Percentiles rank a stretch among this genome's conserved stretches.
phyloP scores from a whole-genome alignment of 306 rosid genomes.

The Cucumis melo region DNA sequence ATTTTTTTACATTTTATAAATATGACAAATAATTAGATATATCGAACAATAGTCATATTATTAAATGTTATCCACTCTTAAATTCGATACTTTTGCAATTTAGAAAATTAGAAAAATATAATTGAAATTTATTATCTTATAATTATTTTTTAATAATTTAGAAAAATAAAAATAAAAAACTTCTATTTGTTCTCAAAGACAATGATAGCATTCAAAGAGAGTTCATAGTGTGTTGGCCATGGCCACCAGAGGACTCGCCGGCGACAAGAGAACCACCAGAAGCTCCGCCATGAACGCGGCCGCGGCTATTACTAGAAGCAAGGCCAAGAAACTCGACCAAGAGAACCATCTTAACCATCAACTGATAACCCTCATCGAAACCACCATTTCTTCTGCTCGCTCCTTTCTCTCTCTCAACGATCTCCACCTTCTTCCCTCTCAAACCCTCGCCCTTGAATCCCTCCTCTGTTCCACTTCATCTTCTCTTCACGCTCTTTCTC shows the following conservation, averaged over 20 bases:
- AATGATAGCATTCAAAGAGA: neutral
- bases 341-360: slow-evolving; percentile 3
- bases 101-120: too few relatives aligned
- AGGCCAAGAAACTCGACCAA: neutral
- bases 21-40: too few relatives aligned
- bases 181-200: neutral
- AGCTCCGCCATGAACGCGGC: neutral
- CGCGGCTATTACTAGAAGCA: neutral
- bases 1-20: too few relatives aligned
- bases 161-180: neutral
- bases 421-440: slow-evolving; percentile 28
- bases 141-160: too few relatives aligned
- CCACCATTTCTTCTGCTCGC: slow-evolving; percentile 24
- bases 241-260: neutral
- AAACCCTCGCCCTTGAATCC: slow-evolving; percentile 4
- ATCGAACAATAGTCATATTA: too few relatives aligned
- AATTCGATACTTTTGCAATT: too few relatives aligned
- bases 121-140: too few relatives aligned
- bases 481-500: slow-evolving; percentile 9
- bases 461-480: slow-evolving; percentile 8
- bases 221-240: neutral
- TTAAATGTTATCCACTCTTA: too few relatives aligned
- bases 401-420: slow-evolving; percentile 57
- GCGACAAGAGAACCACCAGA: neutral
- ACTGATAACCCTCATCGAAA: slow-evolving; percentile 16